These are phyloP conservation scores for Lecanicillium sp. DNA, from an alignment of 2,329 filamentous ascomycete species.

Conservation along the genomic window DNA sequence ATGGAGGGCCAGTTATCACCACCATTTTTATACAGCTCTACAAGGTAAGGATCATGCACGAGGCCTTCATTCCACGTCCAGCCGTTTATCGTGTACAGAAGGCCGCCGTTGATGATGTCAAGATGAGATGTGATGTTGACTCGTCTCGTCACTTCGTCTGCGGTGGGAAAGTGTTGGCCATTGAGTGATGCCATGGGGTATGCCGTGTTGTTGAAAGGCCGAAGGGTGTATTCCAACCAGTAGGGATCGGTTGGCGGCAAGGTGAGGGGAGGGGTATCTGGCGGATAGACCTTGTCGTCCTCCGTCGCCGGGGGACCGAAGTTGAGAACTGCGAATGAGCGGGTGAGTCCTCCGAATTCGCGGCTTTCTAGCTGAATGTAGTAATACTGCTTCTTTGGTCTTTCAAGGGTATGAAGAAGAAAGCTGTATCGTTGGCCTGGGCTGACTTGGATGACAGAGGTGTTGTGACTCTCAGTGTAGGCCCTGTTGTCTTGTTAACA, in stretches of 20 bases:
- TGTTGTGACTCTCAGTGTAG: constrained; percentile 40
- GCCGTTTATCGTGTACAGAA: background rate
- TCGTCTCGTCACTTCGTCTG: background rate
- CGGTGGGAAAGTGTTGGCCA: background rate
- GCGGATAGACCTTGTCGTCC: background rate
- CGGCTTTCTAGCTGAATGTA: background rate
- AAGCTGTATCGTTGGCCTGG: constrained; percentile 54
- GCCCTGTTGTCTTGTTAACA: background rate
- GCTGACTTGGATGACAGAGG: constrained; percentile 45
- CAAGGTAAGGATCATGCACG: background rate
- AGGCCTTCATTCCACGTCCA: constrained; percentile 1
- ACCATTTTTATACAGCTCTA: background rate
- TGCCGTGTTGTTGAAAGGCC: background rate
- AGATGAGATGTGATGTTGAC: constrained; percentile 1
- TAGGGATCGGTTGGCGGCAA: background rate
- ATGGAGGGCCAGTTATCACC: background rate
- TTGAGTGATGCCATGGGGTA: background rate
- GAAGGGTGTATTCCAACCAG: background rate
- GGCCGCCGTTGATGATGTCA: background rate
- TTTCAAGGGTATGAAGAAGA: constrained; percentile 19
- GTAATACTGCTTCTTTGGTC: background rate
- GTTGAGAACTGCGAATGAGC: background rate
- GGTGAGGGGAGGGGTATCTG: background rate
- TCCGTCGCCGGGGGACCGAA: background rate
- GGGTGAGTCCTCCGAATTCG: constrained; percentile 1